Conservation (phyloP, 2,329 filamentous ascomycete genomes). For the Chaetothyriales sp. region DNA sequence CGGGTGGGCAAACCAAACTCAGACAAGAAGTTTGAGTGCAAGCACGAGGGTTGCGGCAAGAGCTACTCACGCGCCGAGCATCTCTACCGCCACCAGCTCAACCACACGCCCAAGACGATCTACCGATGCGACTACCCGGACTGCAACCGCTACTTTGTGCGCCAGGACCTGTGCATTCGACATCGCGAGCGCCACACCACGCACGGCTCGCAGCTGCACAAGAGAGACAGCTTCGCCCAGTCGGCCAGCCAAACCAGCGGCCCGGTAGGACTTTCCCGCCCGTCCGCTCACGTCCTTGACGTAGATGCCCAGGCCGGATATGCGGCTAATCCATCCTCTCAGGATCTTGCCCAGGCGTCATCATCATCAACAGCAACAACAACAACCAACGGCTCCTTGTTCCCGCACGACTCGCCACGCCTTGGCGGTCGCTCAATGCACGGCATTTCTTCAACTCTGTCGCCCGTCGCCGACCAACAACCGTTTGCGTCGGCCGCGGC, state of each 20-base stretch:
- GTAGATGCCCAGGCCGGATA: background rate
- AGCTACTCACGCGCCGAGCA: slow-evolving; percentile 95
- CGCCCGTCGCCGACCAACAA: slow-evolving; percentile 3
- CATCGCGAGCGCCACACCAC: slow-evolving; percentile 70
- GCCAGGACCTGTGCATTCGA: slow-evolving; percentile 79
- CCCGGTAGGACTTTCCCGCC: background rate
- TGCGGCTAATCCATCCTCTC: background rate
- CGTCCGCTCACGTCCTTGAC: background rate
- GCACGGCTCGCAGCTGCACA: slow-evolving; percentile 38
- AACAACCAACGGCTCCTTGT: background rate
- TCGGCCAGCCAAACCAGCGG: slow-evolving; percentile 11
- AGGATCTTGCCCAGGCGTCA: background rate
- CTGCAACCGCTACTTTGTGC: slow-evolving; percentile 80
- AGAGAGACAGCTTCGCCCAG: slow-evolving; percentile 34
- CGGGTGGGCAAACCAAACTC: slow-evolving; percentile 32
- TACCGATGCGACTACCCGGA: slow-evolving; percentile 87
- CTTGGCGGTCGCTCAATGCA: background rate
- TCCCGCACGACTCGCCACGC: background rate
- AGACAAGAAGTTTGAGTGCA: slow-evolving; percentile 58
- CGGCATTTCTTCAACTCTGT: background rate
- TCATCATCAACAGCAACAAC: too few relatives aligned
- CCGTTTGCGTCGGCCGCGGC: slow-evolving; percentile 8
- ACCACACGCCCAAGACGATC: slow-evolving; percentile 90
- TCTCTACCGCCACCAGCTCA: slow-evolving; percentile 89
- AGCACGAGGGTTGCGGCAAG: slow-evolving; percentile 78